These are phyloP conservation scores for Polysphondylium violaceum DNA, from an alignment of 78 protist species.

Conservation along the genomic window DNA sequence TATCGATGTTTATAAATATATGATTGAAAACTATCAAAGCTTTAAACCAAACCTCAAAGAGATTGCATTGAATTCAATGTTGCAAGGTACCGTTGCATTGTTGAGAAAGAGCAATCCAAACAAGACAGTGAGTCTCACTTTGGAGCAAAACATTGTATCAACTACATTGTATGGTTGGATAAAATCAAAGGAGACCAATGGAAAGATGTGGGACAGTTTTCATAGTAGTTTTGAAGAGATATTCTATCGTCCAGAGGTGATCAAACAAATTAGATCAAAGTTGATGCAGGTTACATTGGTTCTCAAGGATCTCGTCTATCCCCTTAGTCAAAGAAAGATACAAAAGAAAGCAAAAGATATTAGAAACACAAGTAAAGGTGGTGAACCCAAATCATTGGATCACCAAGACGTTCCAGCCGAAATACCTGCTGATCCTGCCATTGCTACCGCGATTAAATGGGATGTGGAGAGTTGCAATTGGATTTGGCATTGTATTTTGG, in stretches of 20 bases:
- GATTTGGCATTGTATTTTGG: constrained; percentile 50
- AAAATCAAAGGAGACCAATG: constrained; percentile 32
- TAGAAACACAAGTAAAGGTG: constrained; percentile 47
- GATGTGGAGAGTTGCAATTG: constrained; percentile 25
- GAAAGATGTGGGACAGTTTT: constrained; percentile 33
- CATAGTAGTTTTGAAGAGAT: constrained; percentile 51
- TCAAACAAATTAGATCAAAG: constrained; percentile 39
- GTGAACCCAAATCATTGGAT: constrained; percentile 65
- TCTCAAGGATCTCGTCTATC: constrained; percentile 26
- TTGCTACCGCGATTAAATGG: constrained; percentile 16
- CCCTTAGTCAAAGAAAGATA: constrained; percentile 20
- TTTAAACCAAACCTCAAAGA: constrained; percentile 18
- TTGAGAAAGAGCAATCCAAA: constrained; percentile 54
- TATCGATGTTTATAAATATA: constrained; percentile 29
- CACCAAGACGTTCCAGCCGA: constrained; percentile 16
- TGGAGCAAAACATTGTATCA: constrained; percentile 55
- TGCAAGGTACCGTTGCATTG: constrained; percentile 41
- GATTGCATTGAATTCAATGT: constrained; percentile 34
- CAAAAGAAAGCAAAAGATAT: constrained; percentile 21
- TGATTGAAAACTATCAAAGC: constrained; percentile 18
- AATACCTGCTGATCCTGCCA: background rate
- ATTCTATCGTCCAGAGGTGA: constrained; percentile 47
- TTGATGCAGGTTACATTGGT: constrained; percentile 24
- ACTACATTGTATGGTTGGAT: constrained; percentile 71
- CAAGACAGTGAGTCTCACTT: constrained; percentile 24